Conservation (phyloP, 1,284 basidiomycete species). For the Abortiporus biennis region DNA sequence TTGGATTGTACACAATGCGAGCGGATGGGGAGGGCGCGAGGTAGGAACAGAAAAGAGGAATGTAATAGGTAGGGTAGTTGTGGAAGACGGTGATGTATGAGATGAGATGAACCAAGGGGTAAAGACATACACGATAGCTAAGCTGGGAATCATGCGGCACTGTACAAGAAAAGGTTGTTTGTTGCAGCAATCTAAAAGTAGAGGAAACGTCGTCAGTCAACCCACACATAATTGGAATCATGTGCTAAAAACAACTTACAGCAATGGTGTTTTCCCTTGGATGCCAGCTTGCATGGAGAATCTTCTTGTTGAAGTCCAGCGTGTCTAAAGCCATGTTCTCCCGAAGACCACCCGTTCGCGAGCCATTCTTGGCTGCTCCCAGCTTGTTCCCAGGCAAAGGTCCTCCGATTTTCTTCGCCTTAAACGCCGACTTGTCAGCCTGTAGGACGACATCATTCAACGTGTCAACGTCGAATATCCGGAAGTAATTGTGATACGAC, state of each 20-base stretch:
- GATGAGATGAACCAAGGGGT: background rate
- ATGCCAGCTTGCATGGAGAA: slow-evolving; percentile 96
- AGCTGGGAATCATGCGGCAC: slow-evolving; percentile 60
- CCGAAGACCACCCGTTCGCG: slow-evolving; percentile 60
- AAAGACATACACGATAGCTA: background rate
- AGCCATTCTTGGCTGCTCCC: slow-evolving; percentile 65
- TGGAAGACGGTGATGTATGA: background rate
- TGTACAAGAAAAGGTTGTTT: slow-evolving; percentile 89
- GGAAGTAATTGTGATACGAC: slow-evolving; percentile 99
- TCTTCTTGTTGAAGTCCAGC: slow-evolving; percentile 99
- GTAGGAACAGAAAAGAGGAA: too few relatives aligned
- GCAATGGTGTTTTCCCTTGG: slow-evolving; percentile 97
- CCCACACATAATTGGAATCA: background rate
- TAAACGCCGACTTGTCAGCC: slow-evolving; percentile 99
- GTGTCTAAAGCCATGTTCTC: slow-evolving; percentile 88
- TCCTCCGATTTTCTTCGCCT: slow-evolving; percentile 95
- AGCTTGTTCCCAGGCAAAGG: slow-evolving; percentile 66
- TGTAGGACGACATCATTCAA: slow-evolving; percentile 91
- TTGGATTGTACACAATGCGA: too few relatives aligned
- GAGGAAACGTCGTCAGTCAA: slow-evolving; percentile 8
- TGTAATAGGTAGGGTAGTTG: too few relatives aligned
- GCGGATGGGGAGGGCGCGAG: too few relatives aligned
- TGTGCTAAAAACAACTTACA: slow-evolving; percentile 42
- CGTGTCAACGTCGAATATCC: slow-evolving; percentile 95
- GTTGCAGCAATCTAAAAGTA: slow-evolving; percentile 81